Evolutionary conservation across 345 rosid genomes (phyloP).

Genomic region (Pseudoturritis turrita): DNA sequence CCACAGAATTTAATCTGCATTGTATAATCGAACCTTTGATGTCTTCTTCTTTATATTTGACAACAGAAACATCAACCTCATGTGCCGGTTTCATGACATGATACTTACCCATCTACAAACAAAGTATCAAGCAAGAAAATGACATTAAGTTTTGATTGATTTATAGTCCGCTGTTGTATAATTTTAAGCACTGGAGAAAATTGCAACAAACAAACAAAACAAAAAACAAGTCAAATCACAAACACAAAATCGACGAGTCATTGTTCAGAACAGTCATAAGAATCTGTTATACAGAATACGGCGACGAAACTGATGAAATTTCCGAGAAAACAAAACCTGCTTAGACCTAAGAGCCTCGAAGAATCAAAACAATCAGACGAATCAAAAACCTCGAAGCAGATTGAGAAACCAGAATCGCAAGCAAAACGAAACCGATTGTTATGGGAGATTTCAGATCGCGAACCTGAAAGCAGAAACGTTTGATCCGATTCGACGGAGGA

Average conservation of each 20-base stretch:
- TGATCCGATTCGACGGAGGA: slow-evolving; percentile 9
- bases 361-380: neutral
- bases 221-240: neutral
- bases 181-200: neutral
- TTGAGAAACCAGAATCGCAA: neutral
- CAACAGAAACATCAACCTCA: slow-evolving; percentile 48
- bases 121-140: neutral
- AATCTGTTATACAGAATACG: too few relatives aligned
- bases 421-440: neutral
- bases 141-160: neutral
- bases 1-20: neutral
- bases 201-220: neutral
- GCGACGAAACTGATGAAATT: neutral
- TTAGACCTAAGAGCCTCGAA: neutral
- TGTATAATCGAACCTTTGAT: slow-evolving; percentile 43
- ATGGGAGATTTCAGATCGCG: neutral
- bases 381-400: neutral
- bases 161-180: neutral
- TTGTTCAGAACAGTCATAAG: neutral
- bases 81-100: slow-evolving; percentile 48
- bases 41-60: slow-evolving; percentile 46
- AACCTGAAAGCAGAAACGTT: neutral
- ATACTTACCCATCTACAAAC: slow-evolving; percentile 55
- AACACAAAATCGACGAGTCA: neutral
- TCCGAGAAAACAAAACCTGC: too few relatives aligned